Evolutionary conservation across 2,329 filamentous ascomycete species (phyloP).

Genomic region (Sclerotinia minor): DNA sequence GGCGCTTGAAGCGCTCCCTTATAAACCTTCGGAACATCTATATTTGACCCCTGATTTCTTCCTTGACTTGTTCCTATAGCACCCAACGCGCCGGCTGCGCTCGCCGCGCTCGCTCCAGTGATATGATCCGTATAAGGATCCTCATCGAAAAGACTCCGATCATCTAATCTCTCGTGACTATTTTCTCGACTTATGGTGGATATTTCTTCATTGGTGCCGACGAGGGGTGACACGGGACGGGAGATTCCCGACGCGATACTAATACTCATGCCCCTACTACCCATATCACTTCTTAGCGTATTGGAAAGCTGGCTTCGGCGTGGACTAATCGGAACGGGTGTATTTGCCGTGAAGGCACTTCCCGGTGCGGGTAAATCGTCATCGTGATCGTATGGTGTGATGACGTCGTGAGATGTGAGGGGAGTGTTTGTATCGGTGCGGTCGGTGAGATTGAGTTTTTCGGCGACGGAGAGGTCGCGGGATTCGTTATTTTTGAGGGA

Average conservation of each 20-base stretch:
- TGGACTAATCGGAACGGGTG: neutral
- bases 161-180: neutral
- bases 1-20: slow-evolving; percentile 18
- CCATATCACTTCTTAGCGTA: neutral
- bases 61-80: too few species aligned
- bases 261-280: neutral
- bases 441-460: neutral
- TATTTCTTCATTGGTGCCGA: neutral
- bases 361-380: slow-evolving; percentile 13
- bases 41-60: neutral
- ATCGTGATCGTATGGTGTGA: slow-evolving; percentile 1
- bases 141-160: neutral
- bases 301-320: slow-evolving; percentile 2
- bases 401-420: slow-evolving; percentile 4
- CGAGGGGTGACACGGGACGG: neutral
- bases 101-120: neutral
- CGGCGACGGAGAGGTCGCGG: neutral
- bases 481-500: slow-evolving; percentile 16
- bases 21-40: slow-evolving; percentile 6
- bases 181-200: slow-evolving; percentile 1
- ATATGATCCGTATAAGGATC: slow-evolving; percentile 13
- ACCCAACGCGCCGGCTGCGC: too few species aligned
- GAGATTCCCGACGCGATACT: neutral
- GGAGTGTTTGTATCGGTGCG: slow-evolving; percentile 18
- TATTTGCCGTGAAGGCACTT: slow-evolving; percentile 16